A percentile compares a stretch with the other conserved stretches of the same genome.
These are phyloP conservation scores for Penicillium hesseltinei DNA, from an alignment of 2,329 filamentous ascomycete genomes.

Conservation along the genomic window DNA sequence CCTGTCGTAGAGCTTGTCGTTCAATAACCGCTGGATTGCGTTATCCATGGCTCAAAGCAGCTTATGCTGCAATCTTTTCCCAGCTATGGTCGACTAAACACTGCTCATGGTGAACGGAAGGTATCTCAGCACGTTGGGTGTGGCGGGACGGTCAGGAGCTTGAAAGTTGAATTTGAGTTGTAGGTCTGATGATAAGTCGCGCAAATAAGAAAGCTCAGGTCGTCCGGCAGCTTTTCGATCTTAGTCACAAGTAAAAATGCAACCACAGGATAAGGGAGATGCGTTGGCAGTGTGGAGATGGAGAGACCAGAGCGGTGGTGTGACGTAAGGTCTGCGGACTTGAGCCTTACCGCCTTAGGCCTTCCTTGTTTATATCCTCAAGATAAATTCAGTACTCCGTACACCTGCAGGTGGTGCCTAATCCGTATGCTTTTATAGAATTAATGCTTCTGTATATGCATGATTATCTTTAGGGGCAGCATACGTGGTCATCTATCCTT, in stretches of 20 bases:
- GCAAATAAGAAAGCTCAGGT: neutral
- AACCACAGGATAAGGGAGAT: neutral
- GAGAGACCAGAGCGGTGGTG: constrained; percentile 7
- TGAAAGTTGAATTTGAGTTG: neutral
- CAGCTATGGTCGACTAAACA: constrained; percentile 2
- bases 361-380: neutral
- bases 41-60: constrained; percentile 66
- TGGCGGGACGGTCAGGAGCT: constrained; percentile 5
- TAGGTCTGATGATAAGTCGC: neutral
- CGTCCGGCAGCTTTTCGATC: neutral
- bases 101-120: constrained; percentile 7
- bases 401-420: neutral
- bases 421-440: neutral
- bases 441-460: neutral
- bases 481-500: no score
- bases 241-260: neutral
- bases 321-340: constrained; percentile 8
- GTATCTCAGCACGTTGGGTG: neutral
- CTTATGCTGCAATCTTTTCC: constrained; percentile 1
- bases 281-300: constrained; percentile 13
- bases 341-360: neutral
- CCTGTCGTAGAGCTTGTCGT: constrained; percentile 98
- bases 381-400: neutral
- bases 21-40: constrained; percentile 83
- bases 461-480: neutral